phyloP scores from a whole-genome alignment of 306 rosid species.

The Urtica urens region DNA sequence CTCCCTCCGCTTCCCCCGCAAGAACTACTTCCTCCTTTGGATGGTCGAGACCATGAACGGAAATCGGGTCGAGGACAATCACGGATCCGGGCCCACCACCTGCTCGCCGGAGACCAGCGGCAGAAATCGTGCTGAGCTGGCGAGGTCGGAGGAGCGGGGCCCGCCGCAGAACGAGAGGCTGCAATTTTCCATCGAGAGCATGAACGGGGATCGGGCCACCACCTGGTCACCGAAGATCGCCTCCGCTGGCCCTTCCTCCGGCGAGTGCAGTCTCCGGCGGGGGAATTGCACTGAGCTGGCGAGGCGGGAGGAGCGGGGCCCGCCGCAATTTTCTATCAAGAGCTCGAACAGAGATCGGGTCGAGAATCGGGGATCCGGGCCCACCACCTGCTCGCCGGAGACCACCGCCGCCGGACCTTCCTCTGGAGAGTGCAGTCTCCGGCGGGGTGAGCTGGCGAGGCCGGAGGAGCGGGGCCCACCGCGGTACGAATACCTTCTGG shows the following conservation, averaged over 20 bases:
- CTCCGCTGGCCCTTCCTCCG: conserved; percentile 36
- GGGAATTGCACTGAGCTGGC: too few relatives aligned
- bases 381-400: conserved; percentile 31
- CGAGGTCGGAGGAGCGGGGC: too few relatives aligned
- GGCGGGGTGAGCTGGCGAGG: too few relatives aligned
- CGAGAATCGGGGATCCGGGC: conserved; percentile 50
- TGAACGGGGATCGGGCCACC: conserved; percentile 50
- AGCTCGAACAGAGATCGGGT: conserved; percentile 35
- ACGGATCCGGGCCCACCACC: conserved; percentile 44
- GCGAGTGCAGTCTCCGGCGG: too few relatives aligned
- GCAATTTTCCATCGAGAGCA: conserved; percentile 45
- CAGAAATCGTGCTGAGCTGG: too few relatives aligned
- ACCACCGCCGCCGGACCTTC: conserved; percentile 35
- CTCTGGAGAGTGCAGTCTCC: conserved; percentile 39
- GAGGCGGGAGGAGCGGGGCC: too few relatives aligned
- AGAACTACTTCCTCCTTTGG: conserved; percentile 98
- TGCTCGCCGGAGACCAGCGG: conserved; percentile 38
- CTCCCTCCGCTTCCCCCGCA: conserved; percentile 71
- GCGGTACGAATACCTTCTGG: conserved; percentile 27
- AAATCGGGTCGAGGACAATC: conserved; percentile 56
- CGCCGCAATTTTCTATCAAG: too few relatives aligned
- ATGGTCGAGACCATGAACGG: conserved; percentile 98
- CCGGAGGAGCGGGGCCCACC: too few relatives aligned
- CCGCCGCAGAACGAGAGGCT: conserved; percentile 33
- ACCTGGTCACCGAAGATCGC: conserved; percentile 44